Evolutionary conservation across 805 yeast species (phyloP), one percentile per base, ranked within the genome.

Genomic region (Yarrowia sp.): DNA sequence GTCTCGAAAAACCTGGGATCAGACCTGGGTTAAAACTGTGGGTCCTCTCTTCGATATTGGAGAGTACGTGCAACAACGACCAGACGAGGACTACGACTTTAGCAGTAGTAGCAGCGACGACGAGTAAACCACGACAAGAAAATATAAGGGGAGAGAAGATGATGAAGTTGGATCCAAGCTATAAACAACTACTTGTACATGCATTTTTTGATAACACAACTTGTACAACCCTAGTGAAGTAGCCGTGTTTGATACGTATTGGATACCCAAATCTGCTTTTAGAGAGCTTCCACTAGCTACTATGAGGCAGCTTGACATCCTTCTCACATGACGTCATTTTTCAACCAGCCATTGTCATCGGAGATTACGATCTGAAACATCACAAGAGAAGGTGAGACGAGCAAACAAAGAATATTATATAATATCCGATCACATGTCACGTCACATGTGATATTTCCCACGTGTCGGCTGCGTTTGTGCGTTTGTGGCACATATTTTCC

Each of bases 1-100:
- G 75, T 85, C 96, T 62, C 67, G 77, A 46, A 72, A 75, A 26
- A 81, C 89, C 64, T 93, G 98, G 98, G 83, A 85, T 46, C 76
- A 80, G 12, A 89, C 87, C 71, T 93, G 98, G 98, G 76, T 78
- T 28, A 66, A 68, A 2, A 79, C 78, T 49, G 73, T 87, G 52
- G 82, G 81, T 46, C 82, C 74, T 22, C 70, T 77, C 36, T 78
- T 78, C 69, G 78, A 73, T 16, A 67, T 74, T 35, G 79, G 79
- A 48, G 66, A 68, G 67, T 72, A 67, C 67, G 70, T 51, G 11
- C 33, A 54, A 9, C 38, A 64, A 22, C 21, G 54, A 33, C 38
- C 38, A 4, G 64, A 40, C 4, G 66, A 64, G 8, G 66, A 56
- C 36, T 40, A 64, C 66, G 64, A 52, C 40, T 17, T 22, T 26